Evolutionary conservation across 129 eudicot species (phyloP).

Genomic region (Silybum marianum): DNA sequence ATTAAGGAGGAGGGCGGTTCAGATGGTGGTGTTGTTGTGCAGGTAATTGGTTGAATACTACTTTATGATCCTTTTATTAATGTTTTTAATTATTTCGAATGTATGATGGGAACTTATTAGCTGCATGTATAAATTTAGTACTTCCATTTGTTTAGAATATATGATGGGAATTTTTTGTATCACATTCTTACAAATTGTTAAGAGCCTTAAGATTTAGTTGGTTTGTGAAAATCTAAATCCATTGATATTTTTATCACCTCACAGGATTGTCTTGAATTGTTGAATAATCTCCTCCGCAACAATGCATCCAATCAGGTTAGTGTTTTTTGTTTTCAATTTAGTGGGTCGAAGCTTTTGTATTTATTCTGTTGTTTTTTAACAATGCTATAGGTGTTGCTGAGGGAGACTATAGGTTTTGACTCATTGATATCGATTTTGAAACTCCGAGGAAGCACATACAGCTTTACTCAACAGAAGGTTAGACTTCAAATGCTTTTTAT

Average conservation of each 20-base stretch:
- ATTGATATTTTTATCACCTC: slow-evolving; percentile 9
- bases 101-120: neutral
- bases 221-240: neutral
- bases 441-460: slow-evolving; percentile 76
- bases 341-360: neutral
- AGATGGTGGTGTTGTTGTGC: slow-evolving; percentile 96
- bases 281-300: slow-evolving; percentile 80
- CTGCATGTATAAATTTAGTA: neutral
- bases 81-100: neutral
- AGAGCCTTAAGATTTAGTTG: neutral
- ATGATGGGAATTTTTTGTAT: neutral
- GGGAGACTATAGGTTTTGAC: slow-evolving; percentile 93
- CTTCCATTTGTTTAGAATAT: neutral
- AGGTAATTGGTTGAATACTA: slow-evolving; percentile 42
- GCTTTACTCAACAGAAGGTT: slow-evolving; percentile 94
- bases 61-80: neutral
- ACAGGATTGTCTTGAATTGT: slow-evolving; percentile 91
- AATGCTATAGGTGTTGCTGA: slow-evolving; percentile 62
- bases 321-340: neutral
- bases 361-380: slow-evolving; percentile 9
- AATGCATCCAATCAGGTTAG: slow-evolving; percentile 86
- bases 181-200: neutral
- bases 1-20: slow-evolving; percentile 95
- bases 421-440: slow-evolving; percentile 72
- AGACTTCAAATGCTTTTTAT: slow-evolving; percentile 26